Conservation (phyloP, 441 rosid genomes). For the Eutrema salsugineum region DNA sequence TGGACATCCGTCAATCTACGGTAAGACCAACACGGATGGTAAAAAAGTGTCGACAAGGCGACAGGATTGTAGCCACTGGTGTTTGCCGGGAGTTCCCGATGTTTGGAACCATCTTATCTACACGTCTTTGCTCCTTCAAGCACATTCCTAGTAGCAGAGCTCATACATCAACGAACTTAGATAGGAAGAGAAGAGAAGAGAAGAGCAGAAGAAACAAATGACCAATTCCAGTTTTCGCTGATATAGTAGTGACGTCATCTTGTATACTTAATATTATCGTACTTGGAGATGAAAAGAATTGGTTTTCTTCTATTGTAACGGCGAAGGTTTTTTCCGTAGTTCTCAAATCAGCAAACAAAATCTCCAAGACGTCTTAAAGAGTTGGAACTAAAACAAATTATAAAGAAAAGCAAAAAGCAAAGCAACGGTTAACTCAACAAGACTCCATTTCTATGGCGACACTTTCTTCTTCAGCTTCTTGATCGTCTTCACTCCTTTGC, state of each 20-base stretch:
- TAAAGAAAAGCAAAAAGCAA: neutral
- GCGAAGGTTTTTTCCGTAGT: neutral
- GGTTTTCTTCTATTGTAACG: neutral
- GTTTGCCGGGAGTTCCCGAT: conserved; percentile 92
- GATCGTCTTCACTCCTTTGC: conserved; percentile 48
- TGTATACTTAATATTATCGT: neutral
- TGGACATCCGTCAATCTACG: conserved; percentile 83
- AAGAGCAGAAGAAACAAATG: neutral
- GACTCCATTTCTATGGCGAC: conserved; percentile 22
- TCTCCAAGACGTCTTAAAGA: neutral
- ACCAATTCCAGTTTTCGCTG: neutral
- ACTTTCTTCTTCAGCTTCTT: conserved; percentile 55
- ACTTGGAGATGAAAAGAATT: neutral
- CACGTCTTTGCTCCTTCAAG: conserved; percentile 44
- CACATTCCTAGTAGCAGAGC: conserved; percentile 4
- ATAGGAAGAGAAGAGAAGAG: neutral
- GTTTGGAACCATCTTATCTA: conserved; percentile 91
- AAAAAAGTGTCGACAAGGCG: conserved; percentile 41
- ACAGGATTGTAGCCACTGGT: conserved; percentile 99
- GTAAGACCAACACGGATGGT: conserved; percentile 45
- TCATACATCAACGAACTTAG: neutral
- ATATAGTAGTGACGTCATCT: neutral
- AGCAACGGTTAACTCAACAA: neutral
- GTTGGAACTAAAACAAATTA: conserved; percentile 19
- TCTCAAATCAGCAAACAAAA: conserved; percentile 15